Evolutionary conservation across 2,329 filamentous ascomycete genomes (phyloP).

Genomic region (Diaporthe amygdali): DNA sequence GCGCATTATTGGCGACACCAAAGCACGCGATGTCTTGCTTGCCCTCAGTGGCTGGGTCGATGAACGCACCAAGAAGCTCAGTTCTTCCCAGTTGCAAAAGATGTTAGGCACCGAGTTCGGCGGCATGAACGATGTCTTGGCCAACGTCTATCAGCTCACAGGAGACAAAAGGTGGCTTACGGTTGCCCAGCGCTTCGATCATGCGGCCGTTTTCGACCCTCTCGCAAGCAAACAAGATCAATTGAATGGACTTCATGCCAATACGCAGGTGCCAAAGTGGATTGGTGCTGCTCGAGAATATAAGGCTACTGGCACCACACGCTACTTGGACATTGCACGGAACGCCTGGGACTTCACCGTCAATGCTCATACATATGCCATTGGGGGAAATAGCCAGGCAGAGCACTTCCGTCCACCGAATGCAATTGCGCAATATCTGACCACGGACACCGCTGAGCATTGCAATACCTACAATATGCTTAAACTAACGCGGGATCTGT

Average conservation of each 20-base stretch:
- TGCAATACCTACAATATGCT: conserved; percentile 65
- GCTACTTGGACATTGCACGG: conserved; percentile 52
- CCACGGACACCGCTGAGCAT: conserved; percentile 52
- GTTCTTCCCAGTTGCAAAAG: conserved; percentile 49
- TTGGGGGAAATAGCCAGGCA: conserved; percentile 58
- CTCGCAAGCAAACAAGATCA: conserved; percentile 50
- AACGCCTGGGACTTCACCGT: conserved; percentile 56
- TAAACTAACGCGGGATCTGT: conserved; percentile 58
- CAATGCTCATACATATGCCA: conserved; percentile 54
- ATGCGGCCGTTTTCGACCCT: conserved; percentile 51
- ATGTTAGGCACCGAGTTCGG: conserved; percentile 56
- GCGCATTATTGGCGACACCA: conserved; percentile 47
- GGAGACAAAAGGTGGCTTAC: conserved; percentile 51
- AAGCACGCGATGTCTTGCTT: conserved; percentile 49
- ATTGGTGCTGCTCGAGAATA: conserved; percentile 55
- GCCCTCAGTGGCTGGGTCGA: conserved; percentile 55
- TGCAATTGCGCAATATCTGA: conserved; percentile 49
- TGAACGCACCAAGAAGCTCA: conserved; percentile 47
- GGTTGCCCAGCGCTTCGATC: conserved; percentile 55
- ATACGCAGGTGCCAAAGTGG: conserved; percentile 60
- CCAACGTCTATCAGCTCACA: conserved; percentile 52
- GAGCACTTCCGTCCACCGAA: conserved; percentile 56
- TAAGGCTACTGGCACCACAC: conserved; percentile 48
- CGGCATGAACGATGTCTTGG: conserved; percentile 58
- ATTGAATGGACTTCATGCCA: conserved; percentile 55